A percentile compares a stretch with the other conserved stretches of the same genome.
These are phyloP conservation scores for Bretziella fagacearum DNA, from an alignment of 2,329 filamentous ascomycete species.

Conservation along the genomic window DNA sequence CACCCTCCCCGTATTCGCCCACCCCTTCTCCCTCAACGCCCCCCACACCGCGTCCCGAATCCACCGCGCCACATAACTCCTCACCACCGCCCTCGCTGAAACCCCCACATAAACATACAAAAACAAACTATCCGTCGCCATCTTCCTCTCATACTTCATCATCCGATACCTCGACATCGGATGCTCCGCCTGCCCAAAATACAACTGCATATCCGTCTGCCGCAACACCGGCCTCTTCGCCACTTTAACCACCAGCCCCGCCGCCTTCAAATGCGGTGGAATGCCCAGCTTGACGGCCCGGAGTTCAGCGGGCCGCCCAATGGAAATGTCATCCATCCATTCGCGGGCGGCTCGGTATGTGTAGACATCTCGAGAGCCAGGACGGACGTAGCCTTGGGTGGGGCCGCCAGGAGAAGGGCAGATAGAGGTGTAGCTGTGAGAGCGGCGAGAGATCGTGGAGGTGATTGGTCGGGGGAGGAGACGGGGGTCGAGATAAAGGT, in stretches of 20 bases:
- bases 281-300: constrained; percentile 1
- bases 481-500: too few species aligned
- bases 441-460: too few species aligned
- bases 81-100: constrained; percentile 9
- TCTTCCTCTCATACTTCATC: constrained; percentile 13
- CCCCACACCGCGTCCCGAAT: constrained; percentile 12
- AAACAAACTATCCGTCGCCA: constrained; percentile 13
- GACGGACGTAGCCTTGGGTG: background rate
- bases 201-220: constrained; percentile 10
- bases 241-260: constrained; percentile 7
- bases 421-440: background rate
- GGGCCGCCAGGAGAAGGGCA: background rate
- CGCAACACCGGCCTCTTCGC: constrained; percentile 7
- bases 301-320: background rate
- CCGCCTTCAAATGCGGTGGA: background rate
- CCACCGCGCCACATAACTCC: constrained; percentile 14
- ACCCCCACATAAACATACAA: constrained; percentile 13
- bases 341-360: constrained; percentile 2
- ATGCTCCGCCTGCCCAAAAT: constrained; percentile 12
- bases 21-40: constrained; percentile 13
- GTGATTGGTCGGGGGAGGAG: too few species aligned
- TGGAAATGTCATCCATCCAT: constrained; percentile 1
- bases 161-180: constrained; percentile 13
- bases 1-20: constrained; percentile 10
- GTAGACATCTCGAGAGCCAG: too few species aligned